Evolutionary conservation across 208 protist species (phyloP), one percentile per base, ranked within the genome.

Genomic region (Plasmodiophora brassicae): DNA sequence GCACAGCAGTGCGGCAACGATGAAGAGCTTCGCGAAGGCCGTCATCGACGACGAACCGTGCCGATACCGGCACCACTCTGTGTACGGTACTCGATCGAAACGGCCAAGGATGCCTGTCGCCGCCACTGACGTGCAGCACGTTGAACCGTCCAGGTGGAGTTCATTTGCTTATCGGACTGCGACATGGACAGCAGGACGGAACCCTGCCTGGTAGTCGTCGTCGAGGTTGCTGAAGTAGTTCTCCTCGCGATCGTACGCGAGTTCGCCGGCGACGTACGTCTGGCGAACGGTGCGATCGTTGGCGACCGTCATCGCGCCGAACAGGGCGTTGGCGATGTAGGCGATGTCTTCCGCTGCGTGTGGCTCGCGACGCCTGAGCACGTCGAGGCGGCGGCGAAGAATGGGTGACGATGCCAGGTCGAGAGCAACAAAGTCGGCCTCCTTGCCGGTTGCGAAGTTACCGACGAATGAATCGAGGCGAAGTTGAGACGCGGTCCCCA

Each of bases 341-440:
- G 41, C 65, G 5, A 14, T 32, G 65, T 44, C 5, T 14, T 78
- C 65, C 32, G 5, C 5, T 78, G 65, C 14, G 41, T 78, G 10
- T 5, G 5, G 32, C 32, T 38, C 5, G 65, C 5, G 5, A 38
- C n/a, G n/a, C n/a, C 5, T 32, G 5, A 36, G 20, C 5, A 32
- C 65, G 65, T 78, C 14, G 5, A 78, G 41, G 32, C 65, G 5
- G 5, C 65, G 65, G 65, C 14, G 14, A 32, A 36, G 65, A n/a
- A 78, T 44, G 10, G 65, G 65, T 14, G 14, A 36, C 5, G 65
- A 38, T 5, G 41, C 5, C 5, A 78, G 65, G 41, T 78, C 65
- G 5, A 78, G 65, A 44, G 41, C 65, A 32, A 78, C 65, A 32
- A 78, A 78, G 65, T 78, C 65, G 32, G 65, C 65, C 41, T 78